Conservation (phyloP, 441 rosid genomes). For the Erysimum pusillum region DNA sequence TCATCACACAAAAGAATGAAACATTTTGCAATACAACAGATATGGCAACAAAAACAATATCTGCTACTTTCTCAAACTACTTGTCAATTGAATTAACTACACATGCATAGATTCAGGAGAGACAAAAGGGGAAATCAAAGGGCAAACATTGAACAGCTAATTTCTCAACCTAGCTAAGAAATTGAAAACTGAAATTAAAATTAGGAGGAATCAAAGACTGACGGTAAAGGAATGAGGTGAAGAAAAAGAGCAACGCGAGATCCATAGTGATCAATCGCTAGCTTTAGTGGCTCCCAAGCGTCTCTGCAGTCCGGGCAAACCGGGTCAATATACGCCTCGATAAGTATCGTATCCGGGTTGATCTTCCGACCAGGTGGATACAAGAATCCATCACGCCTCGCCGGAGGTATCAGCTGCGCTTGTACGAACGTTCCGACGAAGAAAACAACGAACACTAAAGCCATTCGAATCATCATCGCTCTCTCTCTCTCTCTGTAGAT, state of each 20-base stretch:
- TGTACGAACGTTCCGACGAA: constrained; percentile 34
- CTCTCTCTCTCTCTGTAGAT: constrained; percentile 34
- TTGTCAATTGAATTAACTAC: background rate
- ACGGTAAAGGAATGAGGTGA: constrained; percentile 93
- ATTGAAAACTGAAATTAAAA: background rate
- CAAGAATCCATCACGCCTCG: constrained; percentile 75
- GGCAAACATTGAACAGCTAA: background rate
- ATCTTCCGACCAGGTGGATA: constrained; percentile 52
- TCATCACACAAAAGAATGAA: background rate
- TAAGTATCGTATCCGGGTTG: constrained; percentile 56
- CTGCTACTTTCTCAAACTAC: constrained; percentile 2
- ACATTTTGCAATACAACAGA: constrained; percentile 20
- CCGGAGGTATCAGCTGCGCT: constrained; percentile 76
- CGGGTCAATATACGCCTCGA: constrained; percentile 90
- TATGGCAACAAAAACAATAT: background rate
- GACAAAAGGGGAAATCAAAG: background rate
- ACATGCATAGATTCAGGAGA: constrained; percentile 10
- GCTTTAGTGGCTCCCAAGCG: constrained; percentile 83
- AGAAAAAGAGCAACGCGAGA: constrained; percentile 62
- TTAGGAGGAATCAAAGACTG: constrained; percentile 44
- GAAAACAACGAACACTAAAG: constrained; percentile 34
- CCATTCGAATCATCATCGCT: constrained; percentile 33
- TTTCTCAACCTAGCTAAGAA: constrained; percentile 18
- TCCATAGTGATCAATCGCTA: constrained; percentile 67
- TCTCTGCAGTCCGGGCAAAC: constrained; percentile 92